These are phyloP conservation scores for Tremella mesenterica DNA, from an alignment of 768 basidiomycete genomes.

Conservation along the genomic window DNA sequence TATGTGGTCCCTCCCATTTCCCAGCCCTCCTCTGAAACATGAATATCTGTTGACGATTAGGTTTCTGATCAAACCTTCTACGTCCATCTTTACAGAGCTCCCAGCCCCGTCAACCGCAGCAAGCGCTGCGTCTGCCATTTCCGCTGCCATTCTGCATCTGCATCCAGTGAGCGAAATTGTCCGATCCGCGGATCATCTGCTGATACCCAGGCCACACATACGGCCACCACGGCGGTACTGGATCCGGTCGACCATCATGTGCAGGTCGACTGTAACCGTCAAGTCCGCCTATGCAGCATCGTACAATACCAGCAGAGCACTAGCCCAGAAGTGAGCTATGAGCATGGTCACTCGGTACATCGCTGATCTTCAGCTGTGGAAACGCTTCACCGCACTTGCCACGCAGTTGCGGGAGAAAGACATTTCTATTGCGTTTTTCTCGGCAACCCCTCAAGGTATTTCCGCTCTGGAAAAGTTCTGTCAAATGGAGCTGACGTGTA, in stretches of 20 bases:
- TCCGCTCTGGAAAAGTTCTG: background rate
- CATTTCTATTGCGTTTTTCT: conserved; percentile 85
- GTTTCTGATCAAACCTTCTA: conserved; percentile 33
- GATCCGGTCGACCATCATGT: conserved; percentile 54
- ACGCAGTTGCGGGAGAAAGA: conserved; percentile 78
- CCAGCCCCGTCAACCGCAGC: conserved; percentile 36
- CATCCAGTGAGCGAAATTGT: conserved; percentile 26
- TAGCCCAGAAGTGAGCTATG: conserved; percentile 50
- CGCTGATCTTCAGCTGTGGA: conserved; percentile 58
- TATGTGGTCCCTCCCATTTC: conserved; percentile 7
- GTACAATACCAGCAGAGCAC: conserved; percentile 65
- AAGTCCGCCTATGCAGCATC: conserved; percentile 70
- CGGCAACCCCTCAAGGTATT: conserved; percentile 84
- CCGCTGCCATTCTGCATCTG: conserved; percentile 31
- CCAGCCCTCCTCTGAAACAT: background rate
- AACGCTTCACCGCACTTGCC: conserved; percentile 68
- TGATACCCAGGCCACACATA: conserved; percentile 29
- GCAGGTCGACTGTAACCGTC: conserved; percentile 74
- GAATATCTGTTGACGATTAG: conserved; percentile 7
- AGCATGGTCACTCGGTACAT: background rate
- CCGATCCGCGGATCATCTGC: background rate
- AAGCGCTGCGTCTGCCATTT: conserved; percentile 33
- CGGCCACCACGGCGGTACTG: conserved; percentile 31
- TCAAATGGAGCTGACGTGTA: conserved; percentile 6
- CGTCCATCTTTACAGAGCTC: conserved; percentile 38